Base-by-base conservation (phyloP, 208 protist genomes). In the Crithidia acanthocephali region DNA sequence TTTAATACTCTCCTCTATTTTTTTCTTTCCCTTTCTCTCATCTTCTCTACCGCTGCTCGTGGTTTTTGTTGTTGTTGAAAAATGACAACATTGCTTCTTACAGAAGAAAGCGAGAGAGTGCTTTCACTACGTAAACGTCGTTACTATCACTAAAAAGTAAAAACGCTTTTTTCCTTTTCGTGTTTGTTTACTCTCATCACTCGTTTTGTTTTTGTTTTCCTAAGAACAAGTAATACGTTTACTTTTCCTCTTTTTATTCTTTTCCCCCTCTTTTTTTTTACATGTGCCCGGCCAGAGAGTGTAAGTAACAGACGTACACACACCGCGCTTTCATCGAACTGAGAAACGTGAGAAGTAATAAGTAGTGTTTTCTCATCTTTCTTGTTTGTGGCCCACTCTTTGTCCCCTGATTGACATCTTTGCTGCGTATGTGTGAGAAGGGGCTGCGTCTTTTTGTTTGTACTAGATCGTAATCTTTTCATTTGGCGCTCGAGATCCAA, bases 21-120 rank as follows among this genome's bases (percentile, higher is more conserved):
- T 11, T 40, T 11, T 40, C 35, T 40, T 40, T 11, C 35, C 11
- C 13, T 28, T 13, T 2, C 32, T 8, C 2, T 6, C n/a, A n/a
- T 22, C 25, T 47, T 30, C 9, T 35, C 4, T 50, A 18, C 22
- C 5, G 11, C 35, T 40, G 35, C 35, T 40, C 11, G 35, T 11
- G 8, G 11, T 11, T 40, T 40, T 40, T 5, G 5, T 40, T 40
- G 5, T 40, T 40, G 35, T n/a, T n/a, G n/a, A n/a, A n/a, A n/a
- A 40, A 40, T 11, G 5, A 11, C 35, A 40, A 40, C 35, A 11
- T 11, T 40, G 8, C 11, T 11, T 13, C 35, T 13, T 11, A 44
- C 47, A 52, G 59, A 64, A 64, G 42, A 37, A 53, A 64, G 59
- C 59, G 13, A 52, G 28, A 64, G 59, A 30, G 37, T 62, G 37